These are phyloP conservation scores for Cornus kousa DNA, from an alignment of 148 eudicot species.

Conservation along the genomic window DNA sequence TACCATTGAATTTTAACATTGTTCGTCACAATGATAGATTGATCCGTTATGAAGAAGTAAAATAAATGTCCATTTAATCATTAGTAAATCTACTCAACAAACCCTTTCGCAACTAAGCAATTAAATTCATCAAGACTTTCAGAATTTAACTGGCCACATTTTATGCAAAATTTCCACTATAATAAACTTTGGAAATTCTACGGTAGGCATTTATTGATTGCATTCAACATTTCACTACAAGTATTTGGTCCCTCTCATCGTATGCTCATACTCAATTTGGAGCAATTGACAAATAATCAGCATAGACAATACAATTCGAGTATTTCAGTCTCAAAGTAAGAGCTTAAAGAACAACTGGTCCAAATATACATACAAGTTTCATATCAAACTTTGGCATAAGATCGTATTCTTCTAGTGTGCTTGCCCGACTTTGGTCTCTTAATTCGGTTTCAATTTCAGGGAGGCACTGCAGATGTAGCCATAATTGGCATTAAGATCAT, in stretches of 20 bases:
- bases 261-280: background rate
- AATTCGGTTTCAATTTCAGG: constrained; percentile 62
- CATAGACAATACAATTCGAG: background rate
- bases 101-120: too few relatives aligned
- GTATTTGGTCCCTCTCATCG: background rate
- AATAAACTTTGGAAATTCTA: background rate
- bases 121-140: too few relatives aligned
- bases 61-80: too few relatives aligned
- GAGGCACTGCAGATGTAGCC: constrained; percentile 49
- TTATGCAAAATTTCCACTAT: too few relatives aligned
- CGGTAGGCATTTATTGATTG: background rate
- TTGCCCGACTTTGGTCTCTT: constrained; percentile 3
- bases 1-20: too few relatives aligned
- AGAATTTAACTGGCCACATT: too few relatives aligned
- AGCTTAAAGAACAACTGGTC: background rate
- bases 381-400: background rate
- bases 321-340: background rate
- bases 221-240: background rate
- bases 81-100: too few relatives aligned
- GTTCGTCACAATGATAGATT: too few relatives aligned
- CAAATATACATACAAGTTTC: background rate
- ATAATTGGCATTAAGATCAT: background rate
- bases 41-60: too few relatives aligned
- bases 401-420: background rate
- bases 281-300: background rate